Percentiles rank a stretch among this genome's conserved stretches.
phyloP scores from a whole-genome alignment of 1,139 yeast species.

The Saccharomyces pastorianus region DNA sequence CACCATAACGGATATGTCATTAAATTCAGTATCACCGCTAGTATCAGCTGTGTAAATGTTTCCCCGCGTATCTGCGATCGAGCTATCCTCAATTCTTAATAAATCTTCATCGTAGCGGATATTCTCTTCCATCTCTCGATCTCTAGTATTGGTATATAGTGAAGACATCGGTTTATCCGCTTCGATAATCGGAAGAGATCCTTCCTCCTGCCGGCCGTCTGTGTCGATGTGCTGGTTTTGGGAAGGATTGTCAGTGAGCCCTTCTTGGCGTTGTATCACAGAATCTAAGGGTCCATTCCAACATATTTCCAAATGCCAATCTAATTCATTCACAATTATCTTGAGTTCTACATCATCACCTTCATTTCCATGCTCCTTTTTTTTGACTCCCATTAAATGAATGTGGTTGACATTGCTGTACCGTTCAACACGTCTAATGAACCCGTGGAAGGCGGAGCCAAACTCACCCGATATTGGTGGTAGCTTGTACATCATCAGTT shows the following conservation, averaged over 20 bases:
- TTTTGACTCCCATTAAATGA: constrained; percentile 17
- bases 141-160: neutral
- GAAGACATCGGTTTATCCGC: neutral
- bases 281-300: constrained; percentile 31
- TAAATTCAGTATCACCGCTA: constrained; percentile 5
- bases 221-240: neutral
- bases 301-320: constrained; percentile 28
- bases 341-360: constrained; percentile 15
- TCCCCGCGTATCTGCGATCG: constrained; percentile 6
- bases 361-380: constrained; percentile 3
- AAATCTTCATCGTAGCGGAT: constrained; percentile 8
- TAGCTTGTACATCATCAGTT: constrained; percentile 24
- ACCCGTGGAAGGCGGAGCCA: constrained; percentile 27
- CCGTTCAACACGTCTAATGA: constrained; percentile 28
- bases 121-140: neutral
- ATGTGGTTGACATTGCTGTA: constrained; percentile 25
- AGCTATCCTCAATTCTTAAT: constrained; percentile 18
- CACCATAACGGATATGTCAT: constrained; percentile 18
- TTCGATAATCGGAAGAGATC: constrained; percentile 7
- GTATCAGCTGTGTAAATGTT: constrained; percentile 4
- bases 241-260: neutral
- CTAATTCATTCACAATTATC: constrained; percentile 26
- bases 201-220: neutral
- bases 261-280: constrained; percentile 5
- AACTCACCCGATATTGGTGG: constrained; percentile 25